A percentile compares a stretch with the other conserved stretches of the same genome.
Conservation (phyloP, 2,329 filamentous ascomycete species). For the Verticillium albo-atrum region DNA sequence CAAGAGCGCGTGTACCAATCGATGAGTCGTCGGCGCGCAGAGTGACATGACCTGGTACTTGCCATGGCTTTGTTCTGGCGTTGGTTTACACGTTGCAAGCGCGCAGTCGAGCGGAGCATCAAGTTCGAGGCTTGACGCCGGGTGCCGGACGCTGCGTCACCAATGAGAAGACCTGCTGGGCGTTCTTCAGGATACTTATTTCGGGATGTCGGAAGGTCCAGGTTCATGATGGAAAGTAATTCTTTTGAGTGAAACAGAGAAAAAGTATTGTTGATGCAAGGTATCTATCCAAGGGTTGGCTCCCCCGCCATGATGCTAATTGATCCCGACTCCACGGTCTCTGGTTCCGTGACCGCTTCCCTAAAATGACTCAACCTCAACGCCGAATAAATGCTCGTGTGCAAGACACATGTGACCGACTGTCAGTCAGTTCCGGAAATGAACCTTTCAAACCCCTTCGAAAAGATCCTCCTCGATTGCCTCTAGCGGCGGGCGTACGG, state of each 20-base stretch:
- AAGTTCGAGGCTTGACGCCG: too few relatives aligned
- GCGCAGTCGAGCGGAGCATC: too few relatives aligned
- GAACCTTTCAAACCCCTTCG: constrained; percentile 17
- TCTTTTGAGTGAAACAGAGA: too few relatives aligned
- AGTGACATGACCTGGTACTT: neutral
- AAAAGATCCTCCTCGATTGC: constrained; percentile 48
- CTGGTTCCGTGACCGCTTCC: neutral
- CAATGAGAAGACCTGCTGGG: too few relatives aligned
- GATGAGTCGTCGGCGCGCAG: neutral
- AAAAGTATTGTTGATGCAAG: neutral
- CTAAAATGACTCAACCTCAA: constrained; percentile 2
- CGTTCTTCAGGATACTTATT: too few relatives aligned
- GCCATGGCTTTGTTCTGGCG: neutral
- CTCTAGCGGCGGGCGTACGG: constrained; percentile 46
- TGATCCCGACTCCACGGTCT: neutral
- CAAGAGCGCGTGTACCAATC: constrained; percentile 7
- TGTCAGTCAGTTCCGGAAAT: neutral
- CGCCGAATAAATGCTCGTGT: constrained; percentile 12
- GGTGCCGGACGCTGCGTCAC: too few relatives aligned
- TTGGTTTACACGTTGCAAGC: too few relatives aligned
- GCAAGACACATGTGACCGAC: neutral
- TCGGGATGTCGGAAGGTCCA: too few relatives aligned
- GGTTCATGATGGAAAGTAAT: neutral
- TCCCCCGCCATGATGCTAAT: constrained; percentile 6
- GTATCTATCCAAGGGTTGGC: constrained; percentile 7